A percentile compares a stretch with the other conserved stretches of the same genome.
phyloP scores from a whole-genome alignment of 306 rosid genomes.

The Notholithocarpus densiflorus region DNA sequence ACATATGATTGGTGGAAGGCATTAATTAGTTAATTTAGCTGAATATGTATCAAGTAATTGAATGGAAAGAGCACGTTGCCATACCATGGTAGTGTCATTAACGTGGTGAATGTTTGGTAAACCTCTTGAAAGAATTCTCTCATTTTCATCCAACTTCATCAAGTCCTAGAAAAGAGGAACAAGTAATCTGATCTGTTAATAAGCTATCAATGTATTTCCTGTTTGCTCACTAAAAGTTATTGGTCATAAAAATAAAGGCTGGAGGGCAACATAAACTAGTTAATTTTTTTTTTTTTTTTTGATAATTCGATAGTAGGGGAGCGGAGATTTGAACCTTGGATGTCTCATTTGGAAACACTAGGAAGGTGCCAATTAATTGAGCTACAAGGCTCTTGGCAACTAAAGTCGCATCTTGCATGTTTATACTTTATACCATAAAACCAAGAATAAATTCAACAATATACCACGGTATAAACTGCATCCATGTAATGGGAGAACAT shows the following conservation, averaged over 20 bases:
- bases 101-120: constrained; percentile 72
- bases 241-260: background rate
- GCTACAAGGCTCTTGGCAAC: too few relatives aligned
- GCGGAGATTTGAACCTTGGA: too few relatives aligned
- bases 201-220: constrained; percentile 8
- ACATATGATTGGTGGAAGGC: background rate
- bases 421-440: background rate
- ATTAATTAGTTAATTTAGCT: background rate
- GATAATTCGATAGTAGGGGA: too few relatives aligned
- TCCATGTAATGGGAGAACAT: constrained; percentile 2
- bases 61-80: constrained; percentile 4
- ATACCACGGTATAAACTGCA: constrained; percentile 8
- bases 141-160: constrained; percentile 83
- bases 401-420: too few relatives aligned
- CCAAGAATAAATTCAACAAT: constrained; percentile 21
- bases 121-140: constrained; percentile 58
- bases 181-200: constrained; percentile 3
- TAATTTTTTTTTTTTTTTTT: too few relatives aligned
- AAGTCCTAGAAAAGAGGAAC: constrained; percentile 52
- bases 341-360: too few relatives aligned
- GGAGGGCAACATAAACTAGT: constrained; percentile 8
- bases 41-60: background rate
- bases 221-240: constrained; percentile 4
- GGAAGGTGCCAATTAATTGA: too few relatives aligned
- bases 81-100: constrained; percentile 71